Conservation (phyloP, 352 stramenopile genomes). For the Pythium myriotylum region DNA sequence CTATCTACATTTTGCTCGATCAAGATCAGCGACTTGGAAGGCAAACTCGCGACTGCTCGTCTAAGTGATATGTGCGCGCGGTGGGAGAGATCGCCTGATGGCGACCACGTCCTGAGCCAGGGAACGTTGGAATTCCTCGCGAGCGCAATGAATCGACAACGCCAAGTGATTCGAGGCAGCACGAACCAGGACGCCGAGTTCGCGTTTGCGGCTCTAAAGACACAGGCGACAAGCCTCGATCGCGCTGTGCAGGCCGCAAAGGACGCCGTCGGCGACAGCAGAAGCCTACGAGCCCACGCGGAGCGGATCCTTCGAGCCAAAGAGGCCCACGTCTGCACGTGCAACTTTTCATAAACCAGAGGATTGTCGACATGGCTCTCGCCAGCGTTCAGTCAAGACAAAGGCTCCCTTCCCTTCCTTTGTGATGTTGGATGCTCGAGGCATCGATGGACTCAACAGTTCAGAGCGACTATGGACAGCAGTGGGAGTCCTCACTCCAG, state of each 20-base stretch:
- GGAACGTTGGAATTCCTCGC: slow-evolving; percentile 22
- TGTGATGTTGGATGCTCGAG: no score
- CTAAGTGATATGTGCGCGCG: slow-evolving; percentile 14
- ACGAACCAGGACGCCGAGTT: not conserved
- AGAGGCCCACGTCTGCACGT: slow-evolving; percentile 8
- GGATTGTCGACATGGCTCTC: no score
- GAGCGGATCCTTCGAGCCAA: slow-evolving; percentile 8
- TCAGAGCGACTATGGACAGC: no score
- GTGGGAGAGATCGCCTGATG: not conserved
- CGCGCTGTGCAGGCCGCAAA: slow-evolving; percentile 11
- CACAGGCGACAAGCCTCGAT: slow-evolving; percentile 13
- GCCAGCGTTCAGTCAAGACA: no score
- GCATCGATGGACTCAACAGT: no score
- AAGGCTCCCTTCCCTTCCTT: no score
- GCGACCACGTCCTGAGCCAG: slow-evolving; percentile 1
- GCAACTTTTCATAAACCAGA: not conserved
- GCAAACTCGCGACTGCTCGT: slow-evolving; percentile 16
- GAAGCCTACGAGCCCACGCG: slow-evolving; percentile 1
- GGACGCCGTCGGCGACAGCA: slow-evolving; percentile 7
- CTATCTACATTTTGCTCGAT: slow-evolving; percentile 23
- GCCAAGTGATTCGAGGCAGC: not conserved
- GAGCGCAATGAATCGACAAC: not conserved
- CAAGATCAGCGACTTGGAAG: slow-evolving; percentile 22
- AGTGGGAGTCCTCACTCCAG: no score
- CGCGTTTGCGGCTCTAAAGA: slow-evolving; percentile 6